These are phyloP conservation scores for Colletotrichum horii DNA, from an alignment of 2,329 filamentous ascomycete species.

Conservation along the genomic window DNA sequence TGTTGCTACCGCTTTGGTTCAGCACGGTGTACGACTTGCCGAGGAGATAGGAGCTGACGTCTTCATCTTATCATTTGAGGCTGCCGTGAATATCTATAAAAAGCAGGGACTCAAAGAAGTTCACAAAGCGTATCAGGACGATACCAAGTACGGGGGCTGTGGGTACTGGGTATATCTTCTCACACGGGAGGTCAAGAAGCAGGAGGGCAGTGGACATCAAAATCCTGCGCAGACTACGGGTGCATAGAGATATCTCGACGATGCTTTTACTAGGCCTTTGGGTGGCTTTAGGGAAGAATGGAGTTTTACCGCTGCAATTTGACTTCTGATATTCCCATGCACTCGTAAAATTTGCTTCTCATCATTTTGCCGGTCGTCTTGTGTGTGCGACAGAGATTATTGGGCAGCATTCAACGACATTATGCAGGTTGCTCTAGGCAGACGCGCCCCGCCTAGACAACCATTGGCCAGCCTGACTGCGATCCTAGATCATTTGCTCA, in stretches of 20 bases:
- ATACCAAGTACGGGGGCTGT: constrained; percentile 8
- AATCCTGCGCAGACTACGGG: not conserved
- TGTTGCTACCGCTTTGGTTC: constrained; percentile 27
- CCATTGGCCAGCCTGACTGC: not conserved
- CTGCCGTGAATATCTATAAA: constrained; percentile 26
- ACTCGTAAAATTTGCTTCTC: not conserved
- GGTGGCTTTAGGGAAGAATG: not conserved
- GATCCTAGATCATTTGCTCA: not conserved
- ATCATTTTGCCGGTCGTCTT: not conserved
- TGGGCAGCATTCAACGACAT: not conserved
- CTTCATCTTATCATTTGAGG: constrained; percentile 27
- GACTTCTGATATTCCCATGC: not conserved
- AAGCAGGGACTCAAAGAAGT: constrained; percentile 28
- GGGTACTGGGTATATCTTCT: constrained; percentile 7
- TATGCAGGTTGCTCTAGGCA: not conserved
- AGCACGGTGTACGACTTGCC: constrained; percentile 28
- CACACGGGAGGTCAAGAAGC: not conserved
- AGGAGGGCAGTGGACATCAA: not conserved
- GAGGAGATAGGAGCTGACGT: constrained; percentile 27
- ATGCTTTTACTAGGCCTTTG: not conserved
- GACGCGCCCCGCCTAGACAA: not conserved
- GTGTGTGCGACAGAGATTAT: not conserved
- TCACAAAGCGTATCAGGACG: constrained; percentile 29
- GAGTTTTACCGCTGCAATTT: not conserved
- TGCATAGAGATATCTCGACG: not conserved